Conservation (phyloP, 106 monocot species). For the Dactylorhiza incarnata region DNA sequence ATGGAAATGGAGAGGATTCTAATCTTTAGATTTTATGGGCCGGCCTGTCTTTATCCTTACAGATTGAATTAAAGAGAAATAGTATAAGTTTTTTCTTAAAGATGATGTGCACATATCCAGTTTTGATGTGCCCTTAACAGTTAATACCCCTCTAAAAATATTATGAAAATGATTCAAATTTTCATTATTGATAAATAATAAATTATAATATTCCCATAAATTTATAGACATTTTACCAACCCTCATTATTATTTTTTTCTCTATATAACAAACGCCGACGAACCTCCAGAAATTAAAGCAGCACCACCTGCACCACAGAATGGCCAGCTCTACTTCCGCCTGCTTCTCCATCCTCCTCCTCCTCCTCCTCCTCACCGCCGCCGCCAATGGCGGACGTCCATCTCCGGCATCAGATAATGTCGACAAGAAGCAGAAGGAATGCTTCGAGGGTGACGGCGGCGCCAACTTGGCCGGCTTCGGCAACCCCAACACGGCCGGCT, state of each 20-base stretch:
- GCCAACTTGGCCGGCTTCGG: not conserved
- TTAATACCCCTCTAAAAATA: no score
- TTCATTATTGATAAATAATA: no score
- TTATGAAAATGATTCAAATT: no score
- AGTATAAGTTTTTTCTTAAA: no score
- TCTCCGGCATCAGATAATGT: not conserved
- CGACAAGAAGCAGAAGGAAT: constrained; percentile 14
- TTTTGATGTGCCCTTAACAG: no score
- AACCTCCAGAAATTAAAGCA: not conserved
- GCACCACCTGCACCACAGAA: not conserved
- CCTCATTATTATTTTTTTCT: not conserved
- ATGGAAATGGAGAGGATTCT: no score
- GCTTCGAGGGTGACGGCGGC: constrained; percentile 1
- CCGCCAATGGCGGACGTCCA: not conserved
- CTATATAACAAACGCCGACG: not conserved
- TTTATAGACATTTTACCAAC: not conserved
- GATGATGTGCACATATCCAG: no score
- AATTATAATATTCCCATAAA: no score
- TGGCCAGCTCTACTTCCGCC: not conserved
- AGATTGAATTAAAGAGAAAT: no score
- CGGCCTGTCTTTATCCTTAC: no score
- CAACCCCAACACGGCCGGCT: not conserved
- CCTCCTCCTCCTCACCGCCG: not conserved
- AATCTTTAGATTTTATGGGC: no score
- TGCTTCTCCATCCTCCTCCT: not conserved